Conservation (phyloP, 2,329 filamentous ascomycete genomes). For the Aphanoascus verrucosus region DNA sequence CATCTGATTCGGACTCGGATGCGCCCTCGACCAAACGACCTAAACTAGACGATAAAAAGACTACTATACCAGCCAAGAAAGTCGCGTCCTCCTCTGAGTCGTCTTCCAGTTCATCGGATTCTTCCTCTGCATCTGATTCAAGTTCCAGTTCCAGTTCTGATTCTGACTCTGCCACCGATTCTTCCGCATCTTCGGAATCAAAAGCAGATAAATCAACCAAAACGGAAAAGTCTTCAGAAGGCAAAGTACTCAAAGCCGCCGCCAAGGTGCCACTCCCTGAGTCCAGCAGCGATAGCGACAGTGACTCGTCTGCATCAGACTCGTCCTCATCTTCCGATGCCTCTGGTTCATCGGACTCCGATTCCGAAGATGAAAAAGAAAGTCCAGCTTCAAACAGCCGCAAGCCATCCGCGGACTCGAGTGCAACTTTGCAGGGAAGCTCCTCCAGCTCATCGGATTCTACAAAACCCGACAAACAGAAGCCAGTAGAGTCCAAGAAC, state of each 20-base stretch:
- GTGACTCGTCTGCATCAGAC: conserved; percentile 16
- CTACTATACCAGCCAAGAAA: background rate
- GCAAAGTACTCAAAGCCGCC: conserved; percentile 26
- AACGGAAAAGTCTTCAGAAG: conserved; percentile 21
- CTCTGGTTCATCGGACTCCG: conserved; percentile 13
- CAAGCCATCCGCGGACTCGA: conserved; percentile 24
- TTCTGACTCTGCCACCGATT: conserved; percentile 23
- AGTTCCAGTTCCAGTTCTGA: conserved; percentile 23
- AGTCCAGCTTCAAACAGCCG: conserved; percentile 13
- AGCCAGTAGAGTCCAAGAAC: conserved; percentile 18
- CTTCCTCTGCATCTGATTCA: conserved; percentile 11
- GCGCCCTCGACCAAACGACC: conserved; percentile 15
- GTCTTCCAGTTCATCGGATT: background rate
- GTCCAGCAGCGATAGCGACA: conserved; percentile 24
- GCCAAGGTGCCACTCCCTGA: conserved; percentile 29
- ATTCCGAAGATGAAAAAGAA: conserved; percentile 20
- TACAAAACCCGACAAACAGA: conserved; percentile 17
- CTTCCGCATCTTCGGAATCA: conserved; percentile 9
- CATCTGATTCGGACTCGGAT: conserved; percentile 28
- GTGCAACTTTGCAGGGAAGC: conserved; percentile 22
- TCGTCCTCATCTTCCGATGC: conserved; percentile 18
- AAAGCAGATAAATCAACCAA: conserved; percentile 9
- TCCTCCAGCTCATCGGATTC: conserved; percentile 15
- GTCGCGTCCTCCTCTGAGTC: background rate
- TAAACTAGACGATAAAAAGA: background rate